These are phyloP conservation scores for Fagus crenata DNA, from an alignment of 306 rosid species.

Conservation along the genomic window DNA sequence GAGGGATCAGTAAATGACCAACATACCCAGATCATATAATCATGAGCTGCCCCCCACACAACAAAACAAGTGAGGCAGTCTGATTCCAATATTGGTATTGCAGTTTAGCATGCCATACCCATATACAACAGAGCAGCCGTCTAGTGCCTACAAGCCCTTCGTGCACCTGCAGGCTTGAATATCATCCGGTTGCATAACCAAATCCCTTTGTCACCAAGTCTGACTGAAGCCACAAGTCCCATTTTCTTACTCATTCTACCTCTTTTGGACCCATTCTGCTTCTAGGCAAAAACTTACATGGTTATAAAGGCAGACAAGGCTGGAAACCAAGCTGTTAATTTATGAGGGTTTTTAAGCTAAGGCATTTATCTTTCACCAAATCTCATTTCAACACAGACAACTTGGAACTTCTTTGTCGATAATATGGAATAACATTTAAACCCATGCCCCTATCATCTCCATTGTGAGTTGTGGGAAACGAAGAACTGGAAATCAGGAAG, in stretches of 20 bases:
- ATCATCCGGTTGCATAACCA: constrained; percentile 8
- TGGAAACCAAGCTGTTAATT: constrained; percentile 22
- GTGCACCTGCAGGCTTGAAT: constrained; percentile 8
- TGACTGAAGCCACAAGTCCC: constrained; percentile 12
- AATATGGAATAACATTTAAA: constrained; percentile 13
- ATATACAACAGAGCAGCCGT: background rate
- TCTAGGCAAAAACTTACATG: constrained; percentile 18
- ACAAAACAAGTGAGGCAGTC: constrained; percentile 17
- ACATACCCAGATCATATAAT: background rate
- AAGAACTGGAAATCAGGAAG: constrained; percentile 57
- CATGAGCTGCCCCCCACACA: constrained; percentile 12
- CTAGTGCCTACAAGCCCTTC: constrained; percentile 20
- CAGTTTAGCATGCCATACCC: constrained; percentile 19
- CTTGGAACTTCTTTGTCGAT: constrained; percentile 4
- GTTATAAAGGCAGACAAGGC: constrained; percentile 19
- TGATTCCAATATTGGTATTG: constrained; percentile 3
- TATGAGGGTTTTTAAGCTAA: constrained; percentile 22
- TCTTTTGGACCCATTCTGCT: constrained; percentile 20
- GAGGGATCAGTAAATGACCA: background rate
- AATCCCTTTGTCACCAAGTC: background rate
- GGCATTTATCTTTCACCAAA: constrained; percentile 15
- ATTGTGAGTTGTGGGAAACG: constrained; percentile 27
- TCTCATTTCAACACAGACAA: constrained; percentile 4
- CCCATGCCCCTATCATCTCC: constrained; percentile 27
- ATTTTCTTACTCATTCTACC: background rate